Base-by-base conservation (phyloP, 106 monocot genomes). In the Ottelia alismoides region DNA sequence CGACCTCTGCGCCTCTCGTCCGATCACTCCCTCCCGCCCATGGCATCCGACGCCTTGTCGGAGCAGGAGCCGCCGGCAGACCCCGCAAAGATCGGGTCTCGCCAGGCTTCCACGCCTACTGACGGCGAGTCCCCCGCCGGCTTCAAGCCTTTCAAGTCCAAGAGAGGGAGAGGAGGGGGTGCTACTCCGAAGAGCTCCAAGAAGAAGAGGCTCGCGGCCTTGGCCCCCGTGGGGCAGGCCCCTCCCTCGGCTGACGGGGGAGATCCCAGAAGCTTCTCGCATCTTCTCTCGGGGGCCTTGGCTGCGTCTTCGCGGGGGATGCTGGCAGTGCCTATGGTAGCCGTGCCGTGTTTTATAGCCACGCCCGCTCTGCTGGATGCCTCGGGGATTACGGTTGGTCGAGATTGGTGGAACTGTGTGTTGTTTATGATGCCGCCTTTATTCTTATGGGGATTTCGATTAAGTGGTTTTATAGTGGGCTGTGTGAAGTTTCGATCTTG, bases 351-450 rank as follows among this genome's bases (percentile, higher is more conserved):
- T 49, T 67, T 68, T 45, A 14, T 72, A 31, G 63, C 77, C 4
- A 65, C 72, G 0, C 64, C 71, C 0, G 50, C 56, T 55, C 28
- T 84, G 63, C 58, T 84, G 20, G 72, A 78, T 31, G 40, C 77
- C 0, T 53, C 78, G 2, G 68, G 74, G 3, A 72, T 78, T 25
- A 19, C 55, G 78, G 83, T 84, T n/a, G 9, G 76, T n/a, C n/a
- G n/a, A n/a, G n/a, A n/a, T n/a, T 72, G 27, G 11, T 51, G 2
- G 16, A 9, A 26, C 14, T 27, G 17, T 20, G 4, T n/a, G 17
- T 31, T 1, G 25, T 65, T 20, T 0, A 20, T 48, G n/a, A n/a
- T n/a, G n/a, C n/a, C n/a, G n/a, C n/a, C n/a, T n/a, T n/a, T n/a
- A n/a, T n/a, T n/a, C n/a, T n/a, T n/a, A n/a, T n/a, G n/a, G n/a